Conservation (phyloP, 441 rosid species). For the Geranium incanum region DNA sequence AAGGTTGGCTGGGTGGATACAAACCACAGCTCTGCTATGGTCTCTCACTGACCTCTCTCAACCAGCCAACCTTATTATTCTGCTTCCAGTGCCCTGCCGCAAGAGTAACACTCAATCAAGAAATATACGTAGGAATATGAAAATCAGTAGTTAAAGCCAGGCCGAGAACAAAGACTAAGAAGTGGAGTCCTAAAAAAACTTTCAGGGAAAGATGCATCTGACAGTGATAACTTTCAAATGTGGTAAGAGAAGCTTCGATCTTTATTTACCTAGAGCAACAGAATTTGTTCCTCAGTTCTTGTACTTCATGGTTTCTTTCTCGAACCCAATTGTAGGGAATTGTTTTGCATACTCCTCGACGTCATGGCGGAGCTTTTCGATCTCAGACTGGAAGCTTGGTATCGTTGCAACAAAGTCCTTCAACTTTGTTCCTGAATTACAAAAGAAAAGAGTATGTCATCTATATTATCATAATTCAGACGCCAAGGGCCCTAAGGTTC, state of each 20-base stretch:
- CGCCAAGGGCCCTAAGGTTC: slow-evolving; percentile 7
- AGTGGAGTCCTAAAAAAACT: too few relatives aligned
- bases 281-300: slow-evolving; percentile 45
- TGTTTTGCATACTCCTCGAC: slow-evolving; percentile 95
- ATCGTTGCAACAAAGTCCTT: slow-evolving; percentile 70
- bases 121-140: neutral
- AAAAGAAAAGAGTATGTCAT: slow-evolving; percentile 12
- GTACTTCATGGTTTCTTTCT: slow-evolving; percentile 91
- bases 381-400: slow-evolving; percentile 55
- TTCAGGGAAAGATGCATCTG: neutral
- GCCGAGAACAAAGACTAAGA: too few relatives aligned
- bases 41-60: slow-evolving; percentile 10
- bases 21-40: slow-evolving; percentile 11
- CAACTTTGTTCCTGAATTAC: slow-evolving; percentile 66
- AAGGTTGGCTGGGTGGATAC: slow-evolving; percentile 26
- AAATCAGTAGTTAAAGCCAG: too few relatives aligned
- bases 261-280: slow-evolving; percentile 27
- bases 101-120: neutral
- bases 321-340: slow-evolving; percentile 90
- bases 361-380: slow-evolving; percentile 52
- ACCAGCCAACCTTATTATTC: slow-evolving; percentile 16
- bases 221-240: neutral
- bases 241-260: neutral
- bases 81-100: slow-evolving; percentile 9
- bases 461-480: slow-evolving; percentile 10